A percentile compares a stretch with the other conserved stretches of the same genome.
phyloP scores from a whole-genome alignment of 306 rosid species.

The Vigna hirtella region DNA sequence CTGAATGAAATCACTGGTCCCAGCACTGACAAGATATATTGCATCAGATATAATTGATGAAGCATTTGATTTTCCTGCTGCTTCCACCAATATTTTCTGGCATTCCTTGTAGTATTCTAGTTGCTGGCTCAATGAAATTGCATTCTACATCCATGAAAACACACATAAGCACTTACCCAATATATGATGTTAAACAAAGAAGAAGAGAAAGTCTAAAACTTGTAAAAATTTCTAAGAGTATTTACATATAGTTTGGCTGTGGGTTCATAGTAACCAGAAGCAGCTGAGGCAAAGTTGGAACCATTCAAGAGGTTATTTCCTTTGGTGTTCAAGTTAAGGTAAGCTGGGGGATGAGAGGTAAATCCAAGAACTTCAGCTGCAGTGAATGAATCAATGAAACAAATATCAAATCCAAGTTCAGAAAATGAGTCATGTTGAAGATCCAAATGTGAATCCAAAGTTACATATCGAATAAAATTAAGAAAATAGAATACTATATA shows the following conservation, averaged over 20 bases:
- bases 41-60: constrained; percentile 64
- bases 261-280: constrained; percentile 64
- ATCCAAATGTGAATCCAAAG: no score
- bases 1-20: constrained; percentile 73
- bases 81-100: constrained; percentile 52
- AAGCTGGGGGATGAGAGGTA: constrained; percentile 52
- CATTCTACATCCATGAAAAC: constrained; percentile 51
- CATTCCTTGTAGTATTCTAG: constrained; percentile 67
- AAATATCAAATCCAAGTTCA: constrained; percentile 5
- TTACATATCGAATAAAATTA: no score
- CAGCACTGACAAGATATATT: constrained; percentile 57
- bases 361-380: constrained; percentile 55
- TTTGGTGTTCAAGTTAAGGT: constrained; percentile 39
- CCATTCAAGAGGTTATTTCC: constrained; percentile 51
- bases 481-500: no score
- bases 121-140: constrained; percentile 62
- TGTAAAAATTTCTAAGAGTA: constrained; percentile 1
- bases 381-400: constrained; percentile 24
- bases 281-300: constrained; percentile 69
- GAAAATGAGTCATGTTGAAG: background rate
- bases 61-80: constrained; percentile 57
- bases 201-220: no score
- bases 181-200: background rate
- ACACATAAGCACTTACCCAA: background rate
- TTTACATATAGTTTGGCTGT: constrained; percentile 66